Evolutionary conservation across 768 basidiomycete genomes (phyloP).

Genomic region (Kwoniella europaea): DNA sequence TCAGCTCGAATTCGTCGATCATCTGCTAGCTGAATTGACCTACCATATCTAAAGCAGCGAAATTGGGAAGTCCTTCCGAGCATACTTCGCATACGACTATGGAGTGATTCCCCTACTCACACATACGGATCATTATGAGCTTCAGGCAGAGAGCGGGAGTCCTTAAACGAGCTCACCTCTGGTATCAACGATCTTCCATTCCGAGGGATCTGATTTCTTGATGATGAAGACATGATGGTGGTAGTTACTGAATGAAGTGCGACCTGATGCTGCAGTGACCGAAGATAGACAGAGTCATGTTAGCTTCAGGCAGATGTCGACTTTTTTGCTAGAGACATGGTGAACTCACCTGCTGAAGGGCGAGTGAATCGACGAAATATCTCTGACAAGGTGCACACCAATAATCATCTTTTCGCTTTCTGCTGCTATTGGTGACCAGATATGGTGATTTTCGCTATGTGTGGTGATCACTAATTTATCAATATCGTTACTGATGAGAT

Average conservation of each 20-base stretch:
- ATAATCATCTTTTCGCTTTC: neutral
- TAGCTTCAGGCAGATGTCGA: no score
- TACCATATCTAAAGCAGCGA: neutral
- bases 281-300: neutral
- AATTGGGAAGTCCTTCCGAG: neutral
- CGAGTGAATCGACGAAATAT: constrained; percentile 4
- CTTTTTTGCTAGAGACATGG: neutral
- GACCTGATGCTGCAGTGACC: neutral
- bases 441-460: constrained; percentile 4
- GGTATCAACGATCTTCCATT: neutral
- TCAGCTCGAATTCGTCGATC: neutral
- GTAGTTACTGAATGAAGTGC: neutral
- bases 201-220: neutral
- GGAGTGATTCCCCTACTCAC: neutral
- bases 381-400: constrained; percentile 8
- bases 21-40: neutral
- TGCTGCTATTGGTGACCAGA: neutral
- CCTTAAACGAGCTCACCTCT: neutral
- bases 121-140: no score
- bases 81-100: neutral
- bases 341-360: constrained; percentile 7
- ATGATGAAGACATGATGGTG: neutral
- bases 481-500: neutral
- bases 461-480: neutral
- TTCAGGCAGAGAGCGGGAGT: no score